phyloP scores from a whole-genome alignment of 768 basidiomycete genomes.

The Mycena kentingensis region DNA sequence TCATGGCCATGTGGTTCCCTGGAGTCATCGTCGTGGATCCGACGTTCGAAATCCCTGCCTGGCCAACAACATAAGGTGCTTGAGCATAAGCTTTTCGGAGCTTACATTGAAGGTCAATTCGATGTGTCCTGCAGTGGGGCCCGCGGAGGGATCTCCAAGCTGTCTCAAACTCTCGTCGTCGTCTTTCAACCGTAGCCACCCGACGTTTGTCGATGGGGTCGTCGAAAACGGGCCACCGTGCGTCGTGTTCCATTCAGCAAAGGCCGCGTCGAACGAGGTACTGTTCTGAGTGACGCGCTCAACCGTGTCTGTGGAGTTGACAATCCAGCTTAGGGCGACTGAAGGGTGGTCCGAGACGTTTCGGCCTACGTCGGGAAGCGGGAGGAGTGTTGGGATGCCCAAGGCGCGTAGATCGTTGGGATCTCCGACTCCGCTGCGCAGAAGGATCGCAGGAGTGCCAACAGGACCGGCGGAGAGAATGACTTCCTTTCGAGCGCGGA shows the following conservation, averaged over 20 bases:
- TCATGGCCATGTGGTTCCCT: background rate
- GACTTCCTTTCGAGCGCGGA: conserved; percentile 34
- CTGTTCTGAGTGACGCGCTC: conserved; percentile 29
- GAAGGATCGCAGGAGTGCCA: conserved; percentile 36
- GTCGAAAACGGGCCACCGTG: conserved; percentile 33
- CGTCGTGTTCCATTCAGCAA: conserved; percentile 33
- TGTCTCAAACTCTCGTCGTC: conserved; percentile 25
- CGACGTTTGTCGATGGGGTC: conserved; percentile 26
- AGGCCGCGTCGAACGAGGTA: conserved; percentile 23
- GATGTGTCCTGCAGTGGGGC: conserved; percentile 36
- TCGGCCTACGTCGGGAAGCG: conserved; percentile 33
- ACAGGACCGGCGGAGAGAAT: conserved; percentile 40
- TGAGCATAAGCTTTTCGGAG: background rate
- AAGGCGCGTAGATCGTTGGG: conserved; percentile 19
- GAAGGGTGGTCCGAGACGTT: conserved; percentile 36
- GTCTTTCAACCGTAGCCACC: conserved; percentile 29
- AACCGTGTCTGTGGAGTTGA: conserved; percentile 28
- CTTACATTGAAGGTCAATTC: conserved; percentile 36
- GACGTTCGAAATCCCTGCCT: background rate
- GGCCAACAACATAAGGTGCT: background rate
- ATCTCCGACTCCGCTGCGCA: conserved; percentile 38
- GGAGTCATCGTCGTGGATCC: background rate
- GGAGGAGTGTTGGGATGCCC: conserved; percentile 26
- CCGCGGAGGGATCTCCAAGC: conserved; percentile 34
- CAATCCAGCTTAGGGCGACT: conserved; percentile 25